Percentiles rank a stretch among this genome's conserved stretches.
phyloP scores from a whole-genome alignment of 768 basidiomycete genomes.

The Lactarius akahatsu region DNA sequence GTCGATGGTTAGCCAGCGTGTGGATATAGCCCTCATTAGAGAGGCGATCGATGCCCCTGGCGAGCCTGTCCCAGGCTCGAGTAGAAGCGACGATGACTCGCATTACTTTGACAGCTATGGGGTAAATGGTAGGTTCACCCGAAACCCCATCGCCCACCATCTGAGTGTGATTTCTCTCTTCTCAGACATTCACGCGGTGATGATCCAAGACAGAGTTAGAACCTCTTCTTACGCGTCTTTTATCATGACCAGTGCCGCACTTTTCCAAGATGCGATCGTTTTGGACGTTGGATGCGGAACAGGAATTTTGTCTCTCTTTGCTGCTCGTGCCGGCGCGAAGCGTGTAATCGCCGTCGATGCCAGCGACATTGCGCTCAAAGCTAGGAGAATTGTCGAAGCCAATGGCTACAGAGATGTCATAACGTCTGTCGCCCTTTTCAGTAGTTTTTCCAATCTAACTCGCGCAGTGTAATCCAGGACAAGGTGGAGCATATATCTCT shows the following conservation, averaged over 20 bases:
- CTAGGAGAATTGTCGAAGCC: constrained; percentile 47
- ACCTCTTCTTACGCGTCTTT: constrained; percentile 92
- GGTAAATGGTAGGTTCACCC: constrained; percentile 62
- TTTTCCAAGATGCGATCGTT: constrained; percentile 84
- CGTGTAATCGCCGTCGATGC: constrained; percentile 92
- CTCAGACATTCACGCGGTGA: constrained; percentile 89
- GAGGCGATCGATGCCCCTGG: constrained; percentile 43
- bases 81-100: constrained; percentile 75
- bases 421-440: constrained; percentile 40
- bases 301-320: constrained; percentile 87
- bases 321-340: constrained; percentile 85
- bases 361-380: constrained; percentile 61
- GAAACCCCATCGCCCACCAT: neutral
- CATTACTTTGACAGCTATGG: constrained; percentile 94
- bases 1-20: constrained; percentile 50
- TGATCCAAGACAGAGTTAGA: constrained; percentile 94
- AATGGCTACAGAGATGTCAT: constrained; percentile 66
- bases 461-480: constrained; percentile 70
- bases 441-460: constrained; percentile 1
- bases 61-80: constrained; percentile 30
- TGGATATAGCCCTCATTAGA: constrained; percentile 47
- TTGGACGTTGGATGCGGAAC: constrained; percentile 97
- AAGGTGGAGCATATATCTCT: constrained; percentile 87
- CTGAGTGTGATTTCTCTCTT: neutral
- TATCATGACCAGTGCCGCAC: constrained; percentile 75